Evolutionary conservation across 768 basidiomycete genomes (phyloP).

Genomic region (Russula virescens): DNA sequence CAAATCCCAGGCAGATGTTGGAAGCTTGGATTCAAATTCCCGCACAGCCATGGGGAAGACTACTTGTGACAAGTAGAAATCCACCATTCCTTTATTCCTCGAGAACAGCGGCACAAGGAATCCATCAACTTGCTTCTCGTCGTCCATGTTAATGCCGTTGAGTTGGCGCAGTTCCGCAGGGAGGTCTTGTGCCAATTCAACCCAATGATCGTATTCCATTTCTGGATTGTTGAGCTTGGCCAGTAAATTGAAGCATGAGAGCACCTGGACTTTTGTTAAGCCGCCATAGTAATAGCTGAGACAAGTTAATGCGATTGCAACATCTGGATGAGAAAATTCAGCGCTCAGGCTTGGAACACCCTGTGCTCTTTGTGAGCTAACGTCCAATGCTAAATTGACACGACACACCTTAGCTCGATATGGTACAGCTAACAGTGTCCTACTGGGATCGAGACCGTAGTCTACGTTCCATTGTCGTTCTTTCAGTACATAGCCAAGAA

Average conservation of each 20-base stretch:
- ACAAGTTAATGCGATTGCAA: conserved; percentile 41
- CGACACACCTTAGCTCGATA: conserved; percentile 38
- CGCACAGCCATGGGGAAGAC: conserved; percentile 49
- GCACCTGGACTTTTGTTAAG: conserved; percentile 36
- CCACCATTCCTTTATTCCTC: conserved; percentile 34
- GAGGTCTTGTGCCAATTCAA: conserved; percentile 23
- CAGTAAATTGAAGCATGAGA: conserved; percentile 35
- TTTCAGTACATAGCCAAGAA: conserved; percentile 36
- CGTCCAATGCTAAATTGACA: background rate
- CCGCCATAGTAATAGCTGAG: conserved; percentile 47
- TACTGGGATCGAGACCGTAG: conserved; percentile 40
- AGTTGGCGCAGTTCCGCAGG: conserved; percentile 31
- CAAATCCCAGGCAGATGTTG: conserved; percentile 49
- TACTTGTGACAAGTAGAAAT: conserved; percentile 43
- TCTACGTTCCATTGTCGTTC: conserved; percentile 46
- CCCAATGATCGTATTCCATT: conserved; percentile 39
- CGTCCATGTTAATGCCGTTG: conserved; percentile 39
- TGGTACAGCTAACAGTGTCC: conserved; percentile 46
- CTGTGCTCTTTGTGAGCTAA: conserved; percentile 19
- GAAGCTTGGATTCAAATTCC: conserved; percentile 41
- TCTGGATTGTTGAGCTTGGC: conserved; percentile 38
- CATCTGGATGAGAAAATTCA: conserved; percentile 50
- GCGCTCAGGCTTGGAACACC: conserved; percentile 41
- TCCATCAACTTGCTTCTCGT: conserved; percentile 31
- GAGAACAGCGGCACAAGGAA: conserved; percentile 33